Percentiles rank a stretch among this genome's conserved stretches.
Evolutionary conservation across 2,329 filamentous ascomycete genomes (phyloP).

Genomic region (Cladorrhinum sp.): DNA sequence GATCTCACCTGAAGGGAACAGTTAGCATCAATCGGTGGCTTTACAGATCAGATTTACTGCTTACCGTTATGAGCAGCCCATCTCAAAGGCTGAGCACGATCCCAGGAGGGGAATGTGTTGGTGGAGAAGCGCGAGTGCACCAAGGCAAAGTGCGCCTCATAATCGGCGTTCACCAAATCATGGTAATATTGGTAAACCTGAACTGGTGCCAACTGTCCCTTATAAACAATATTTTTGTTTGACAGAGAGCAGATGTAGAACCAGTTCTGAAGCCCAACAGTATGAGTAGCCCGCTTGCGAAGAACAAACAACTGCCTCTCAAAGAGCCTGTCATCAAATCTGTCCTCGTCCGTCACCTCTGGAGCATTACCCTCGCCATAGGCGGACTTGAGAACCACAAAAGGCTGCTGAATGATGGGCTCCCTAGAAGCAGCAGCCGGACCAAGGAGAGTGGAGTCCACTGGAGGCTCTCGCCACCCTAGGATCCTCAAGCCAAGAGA

Average conservation of each 20-base stretch:
- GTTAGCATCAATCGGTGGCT: constrained; percentile 18
- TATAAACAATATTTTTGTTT: constrained; percentile 99
- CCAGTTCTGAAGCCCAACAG: constrained; percentile 95
- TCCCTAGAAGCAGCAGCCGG: constrained; percentile 91
- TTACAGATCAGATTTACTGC: constrained; percentile 25
- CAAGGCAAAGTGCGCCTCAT: constrained; percentile 93
- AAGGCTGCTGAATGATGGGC: constrained; percentile 92
- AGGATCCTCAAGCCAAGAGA: constrained; percentile 83
- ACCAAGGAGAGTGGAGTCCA: constrained; percentile 88
- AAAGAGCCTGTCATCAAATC: constrained; percentile 81
- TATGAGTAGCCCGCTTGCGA: constrained; percentile 90
- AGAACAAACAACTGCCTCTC: constrained; percentile 93
- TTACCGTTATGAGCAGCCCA: constrained; percentile 95
- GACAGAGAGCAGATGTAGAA: constrained; percentile 96
- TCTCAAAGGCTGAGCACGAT: constrained; percentile 89
- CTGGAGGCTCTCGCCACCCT: constrained; percentile 93
- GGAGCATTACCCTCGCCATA: constrained; percentile 82
- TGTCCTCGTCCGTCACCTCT: constrained; percentile 70
- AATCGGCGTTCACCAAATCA: constrained; percentile 93
- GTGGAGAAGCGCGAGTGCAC: constrained; percentile 98
- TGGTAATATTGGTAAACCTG: constrained; percentile 99
- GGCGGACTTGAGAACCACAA: constrained; percentile 80
- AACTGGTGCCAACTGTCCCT: constrained; percentile 88
- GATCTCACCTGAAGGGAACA: constrained; percentile 64
- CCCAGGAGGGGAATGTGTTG: constrained; percentile 98